A percentile compares a stretch with the other conserved stretches of the same genome.
Conservation (phyloP, 2,329 filamentous ascomycete species). For the Cadophora luteo-olivacea region DNA sequence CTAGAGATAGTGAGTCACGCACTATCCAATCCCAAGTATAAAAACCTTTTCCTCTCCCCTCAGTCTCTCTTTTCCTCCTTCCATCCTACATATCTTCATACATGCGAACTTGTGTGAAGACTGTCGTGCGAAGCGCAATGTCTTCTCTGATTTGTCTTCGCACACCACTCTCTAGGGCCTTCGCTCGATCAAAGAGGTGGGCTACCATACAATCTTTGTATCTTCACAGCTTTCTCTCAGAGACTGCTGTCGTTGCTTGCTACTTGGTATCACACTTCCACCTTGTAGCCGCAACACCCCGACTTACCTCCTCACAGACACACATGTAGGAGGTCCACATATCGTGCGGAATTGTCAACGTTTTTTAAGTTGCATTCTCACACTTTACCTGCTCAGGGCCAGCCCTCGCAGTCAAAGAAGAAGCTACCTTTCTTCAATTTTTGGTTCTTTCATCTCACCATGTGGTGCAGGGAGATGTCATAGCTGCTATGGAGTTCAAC, state of each 20-base stretch:
- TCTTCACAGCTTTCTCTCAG: not conserved
- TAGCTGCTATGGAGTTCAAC: not conserved
- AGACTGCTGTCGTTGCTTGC: not conserved
- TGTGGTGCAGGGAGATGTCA: not conserved
- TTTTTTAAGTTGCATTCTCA: conserved; percentile 2
- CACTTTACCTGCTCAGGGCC: not conserved
- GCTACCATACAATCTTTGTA: not conserved
- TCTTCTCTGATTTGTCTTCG: too few species aligned
- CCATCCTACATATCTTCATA: not conserved
- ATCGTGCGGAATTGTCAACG: not conserved
- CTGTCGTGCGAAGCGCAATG: too few species aligned
- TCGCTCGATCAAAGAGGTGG: not conserved
- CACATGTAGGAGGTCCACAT: not conserved
- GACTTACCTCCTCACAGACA: conserved; percentile 2
- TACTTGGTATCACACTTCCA: not conserved
- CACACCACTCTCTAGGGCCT: too few species aligned
- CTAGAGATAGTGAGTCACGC: not conserved
- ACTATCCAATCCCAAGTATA: not conserved
- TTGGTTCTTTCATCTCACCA: not conserved
- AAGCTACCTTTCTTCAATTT: not conserved
- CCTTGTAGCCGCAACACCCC: not conserved
- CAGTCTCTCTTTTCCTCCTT: not conserved
- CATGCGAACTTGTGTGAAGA: too few species aligned
- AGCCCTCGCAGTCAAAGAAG: not conserved
- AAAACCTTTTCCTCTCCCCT: not conserved